Conservation (phyloP, 176 grass and related monocot genomes). For the Bromus sterilis region DNA sequence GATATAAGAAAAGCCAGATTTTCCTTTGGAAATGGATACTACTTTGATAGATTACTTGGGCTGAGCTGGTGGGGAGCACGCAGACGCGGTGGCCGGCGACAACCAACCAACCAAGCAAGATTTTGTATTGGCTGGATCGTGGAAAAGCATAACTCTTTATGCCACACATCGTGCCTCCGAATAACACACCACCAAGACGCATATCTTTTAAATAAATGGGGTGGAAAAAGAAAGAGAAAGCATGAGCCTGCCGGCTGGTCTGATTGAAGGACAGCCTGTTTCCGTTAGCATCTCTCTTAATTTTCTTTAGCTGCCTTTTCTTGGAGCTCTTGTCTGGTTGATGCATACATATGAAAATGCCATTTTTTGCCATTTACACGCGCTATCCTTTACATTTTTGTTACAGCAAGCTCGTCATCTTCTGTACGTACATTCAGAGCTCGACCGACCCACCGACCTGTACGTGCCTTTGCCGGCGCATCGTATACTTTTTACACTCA, state of each 20-base stretch:
- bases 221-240: not conserved
- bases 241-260: not conserved
- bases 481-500: constrained; percentile 10
- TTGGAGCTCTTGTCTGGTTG: not conserved
- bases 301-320: not conserved
- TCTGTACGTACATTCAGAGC: constrained; percentile 7
- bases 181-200: constrained; percentile 11
- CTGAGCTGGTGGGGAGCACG: constrained; percentile 14
- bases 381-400: constrained; percentile 15
- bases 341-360: constrained; percentile 19
- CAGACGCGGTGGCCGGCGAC: not conserved
- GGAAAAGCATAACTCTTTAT: constrained; percentile 18
- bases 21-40: not conserved
- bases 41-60: not conserved
- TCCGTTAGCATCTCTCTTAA: too few relatives aligned
- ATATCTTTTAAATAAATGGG: not conserved
- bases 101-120: not conserved
- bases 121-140: not conserved
- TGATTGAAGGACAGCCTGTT: constrained; percentile 14
- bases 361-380: constrained; percentile 7
- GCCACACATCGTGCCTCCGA: constrained; percentile 29
- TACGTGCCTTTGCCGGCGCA: not conserved
- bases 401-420: constrained; percentile 1
- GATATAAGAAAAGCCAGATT: not conserved
- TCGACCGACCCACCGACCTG: constrained; percentile 1